Conservation (phyloP, 2,329 filamentous ascomycete species). For the Harringtonia aguacate region DNA sequence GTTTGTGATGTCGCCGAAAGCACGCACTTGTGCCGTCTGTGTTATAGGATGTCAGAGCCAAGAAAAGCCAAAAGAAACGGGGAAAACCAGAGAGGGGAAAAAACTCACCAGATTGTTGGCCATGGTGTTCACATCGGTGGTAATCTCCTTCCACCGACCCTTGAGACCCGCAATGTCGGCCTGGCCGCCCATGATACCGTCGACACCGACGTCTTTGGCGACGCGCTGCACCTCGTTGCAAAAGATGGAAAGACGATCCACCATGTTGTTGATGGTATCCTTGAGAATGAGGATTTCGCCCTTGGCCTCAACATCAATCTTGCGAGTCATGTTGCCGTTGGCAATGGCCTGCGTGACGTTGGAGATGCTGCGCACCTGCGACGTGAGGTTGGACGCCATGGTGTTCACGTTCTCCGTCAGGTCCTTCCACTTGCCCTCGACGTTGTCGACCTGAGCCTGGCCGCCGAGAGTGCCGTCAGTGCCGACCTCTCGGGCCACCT, state of each 20-base stretch:
- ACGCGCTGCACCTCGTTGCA: constrained; percentile 93
- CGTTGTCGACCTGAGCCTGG: constrained; percentile 86
- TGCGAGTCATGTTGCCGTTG: constrained; percentile 89
- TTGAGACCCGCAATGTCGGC: constrained; percentile 88
- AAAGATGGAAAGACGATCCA: constrained; percentile 88
- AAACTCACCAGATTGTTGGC: constrained; percentile 48
- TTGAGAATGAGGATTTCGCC: constrained; percentile 91
- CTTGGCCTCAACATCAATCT: constrained; percentile 89
- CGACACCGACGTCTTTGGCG: constrained; percentile 91
- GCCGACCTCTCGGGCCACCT: constrained; percentile 89
- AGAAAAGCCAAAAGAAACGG: neutral
- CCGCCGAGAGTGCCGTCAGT: constrained; percentile 91
- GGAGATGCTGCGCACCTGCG: constrained; percentile 81
- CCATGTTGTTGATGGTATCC: constrained; percentile 98
- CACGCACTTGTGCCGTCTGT: constrained; percentile 91
- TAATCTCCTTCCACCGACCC: constrained; percentile 97
- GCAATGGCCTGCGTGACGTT: constrained; percentile 92
- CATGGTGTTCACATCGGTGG: constrained; percentile 93
- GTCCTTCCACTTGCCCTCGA: constrained; percentile 97
- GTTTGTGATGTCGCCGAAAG: constrained; percentile 98
- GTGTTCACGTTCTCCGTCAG: constrained; percentile 84
- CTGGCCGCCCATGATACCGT: constrained; percentile 97
- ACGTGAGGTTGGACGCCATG: constrained; percentile 58
- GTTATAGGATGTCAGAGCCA: constrained; percentile 18
- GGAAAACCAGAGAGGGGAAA: neutral